Conservation (phyloP, 2,329 filamentous ascomycete genomes). For the Fonsecaea monophora region DNA sequence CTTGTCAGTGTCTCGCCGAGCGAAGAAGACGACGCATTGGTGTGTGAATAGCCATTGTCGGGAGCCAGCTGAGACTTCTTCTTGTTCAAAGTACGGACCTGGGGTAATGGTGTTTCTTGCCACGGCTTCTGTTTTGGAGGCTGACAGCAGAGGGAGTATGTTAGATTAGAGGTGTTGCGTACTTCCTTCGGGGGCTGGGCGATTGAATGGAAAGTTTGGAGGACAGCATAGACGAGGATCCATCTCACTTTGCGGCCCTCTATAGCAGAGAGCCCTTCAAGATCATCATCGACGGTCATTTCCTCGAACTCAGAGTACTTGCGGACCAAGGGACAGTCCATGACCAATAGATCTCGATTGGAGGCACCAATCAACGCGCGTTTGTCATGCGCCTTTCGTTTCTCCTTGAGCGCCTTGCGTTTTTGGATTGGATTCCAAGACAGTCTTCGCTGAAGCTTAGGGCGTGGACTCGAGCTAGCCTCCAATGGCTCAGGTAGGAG, state of each 20-base stretch:
- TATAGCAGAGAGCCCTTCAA: constrained; percentile 63
- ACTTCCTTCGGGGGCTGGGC: constrained; percentile 68
- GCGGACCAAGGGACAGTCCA: constrained; percentile 62
- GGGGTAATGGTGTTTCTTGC: constrained; percentile 13
- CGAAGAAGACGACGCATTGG: constrained; percentile 29
- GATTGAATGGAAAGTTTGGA: constrained; percentile 74
- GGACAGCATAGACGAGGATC: constrained; percentile 75
- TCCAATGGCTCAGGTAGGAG: constrained; percentile 60
- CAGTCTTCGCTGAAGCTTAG: constrained; percentile 28
- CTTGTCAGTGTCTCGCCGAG: constrained; percentile 21
- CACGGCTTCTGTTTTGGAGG: constrained; percentile 41
- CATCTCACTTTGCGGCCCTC: constrained; percentile 80
- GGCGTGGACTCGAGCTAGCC: constrained; percentile 1
- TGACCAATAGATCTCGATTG: constrained; percentile 41
- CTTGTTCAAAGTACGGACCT: constrained; percentile 16
- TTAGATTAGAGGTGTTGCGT: constrained; percentile 60
- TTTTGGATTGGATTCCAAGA: constrained; percentile 39
- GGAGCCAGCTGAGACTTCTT: constrained; percentile 20
- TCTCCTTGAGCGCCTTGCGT: constrained; percentile 34
- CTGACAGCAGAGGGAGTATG: constrained; percentile 65
- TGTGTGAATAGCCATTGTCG: constrained; percentile 36
- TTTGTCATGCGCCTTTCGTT: constrained; percentile 31
- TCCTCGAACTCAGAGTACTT: constrained; percentile 76
- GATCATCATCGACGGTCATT: constrained; percentile 62
- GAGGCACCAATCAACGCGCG: constrained; percentile 37